A percentile compares a stretch with the other conserved stretches of the same genome.
Conservation (phyloP, 2,329 filamentous ascomycete species). For the Phaeophleospora eucalypticola region DNA sequence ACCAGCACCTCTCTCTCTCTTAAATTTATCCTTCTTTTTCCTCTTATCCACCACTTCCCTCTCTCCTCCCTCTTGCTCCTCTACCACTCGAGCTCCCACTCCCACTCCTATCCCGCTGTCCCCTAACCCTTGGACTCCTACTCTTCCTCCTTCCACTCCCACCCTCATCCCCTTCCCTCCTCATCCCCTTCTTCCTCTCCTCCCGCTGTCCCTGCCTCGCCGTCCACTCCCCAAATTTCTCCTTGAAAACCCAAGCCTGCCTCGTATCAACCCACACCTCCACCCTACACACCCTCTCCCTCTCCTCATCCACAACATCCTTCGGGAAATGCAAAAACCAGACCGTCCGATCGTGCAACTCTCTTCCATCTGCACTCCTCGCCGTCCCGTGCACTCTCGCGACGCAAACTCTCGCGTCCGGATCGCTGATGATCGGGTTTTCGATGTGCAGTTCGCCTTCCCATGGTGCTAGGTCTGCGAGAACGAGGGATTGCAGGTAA, state of each 20-base stretch:
- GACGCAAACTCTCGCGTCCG: neutral
- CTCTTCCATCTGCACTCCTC: neutral
- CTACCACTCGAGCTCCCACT: neutral
- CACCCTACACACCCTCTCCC: slow-evolving; percentile 5
- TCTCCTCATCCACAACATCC: too few species aligned
- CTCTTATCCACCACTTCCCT: neutral
- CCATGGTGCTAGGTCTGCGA: slow-evolving; percentile 6
- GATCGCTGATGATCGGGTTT: slow-evolving; percentile 3
- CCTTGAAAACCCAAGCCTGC: neutral
- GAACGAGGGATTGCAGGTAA: slow-evolving; percentile 3
- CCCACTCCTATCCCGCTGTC: neutral
- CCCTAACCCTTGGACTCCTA: neutral
- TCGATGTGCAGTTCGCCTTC: slow-evolving; percentile 5
- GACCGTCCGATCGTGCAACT: neutral
- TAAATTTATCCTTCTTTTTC: neutral
- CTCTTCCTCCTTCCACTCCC: neutral
- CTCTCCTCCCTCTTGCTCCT: neutral
- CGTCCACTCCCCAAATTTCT: slow-evolving; percentile 2
- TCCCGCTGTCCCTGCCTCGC: neutral
- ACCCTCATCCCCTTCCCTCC: neutral
- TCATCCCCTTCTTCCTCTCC: neutral
- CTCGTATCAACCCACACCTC: slow-evolving; percentile 4
- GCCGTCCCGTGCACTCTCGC: slow-evolving; percentile 5
- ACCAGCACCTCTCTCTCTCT: too few species aligned
- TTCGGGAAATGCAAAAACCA: slow-evolving; percentile 7